phyloP scores from a whole-genome alignment of 345 rosid species.

The Erucastrum elatum region DNA sequence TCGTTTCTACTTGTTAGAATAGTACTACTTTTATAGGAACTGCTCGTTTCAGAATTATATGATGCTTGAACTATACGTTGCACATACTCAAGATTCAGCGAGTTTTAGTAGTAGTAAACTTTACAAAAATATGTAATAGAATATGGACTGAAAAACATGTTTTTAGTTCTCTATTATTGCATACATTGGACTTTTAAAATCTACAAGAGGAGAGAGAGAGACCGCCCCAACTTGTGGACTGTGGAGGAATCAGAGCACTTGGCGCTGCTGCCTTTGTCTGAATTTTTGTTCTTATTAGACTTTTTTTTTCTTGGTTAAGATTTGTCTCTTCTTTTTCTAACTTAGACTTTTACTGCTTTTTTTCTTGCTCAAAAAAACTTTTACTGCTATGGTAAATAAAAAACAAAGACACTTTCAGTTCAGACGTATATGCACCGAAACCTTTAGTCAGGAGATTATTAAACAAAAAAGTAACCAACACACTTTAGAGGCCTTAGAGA shows the following conservation, averaged over 20 bases:
- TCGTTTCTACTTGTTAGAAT: not conserved
- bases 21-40: not conserved
- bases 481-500: not conserved
- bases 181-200: not conserved
- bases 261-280: conserved; percentile 28
- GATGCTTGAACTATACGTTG: not conserved
- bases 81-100: conserved; percentile 9
- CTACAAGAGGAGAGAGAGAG: not conserved
- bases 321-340: not conserved
- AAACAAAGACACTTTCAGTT: not conserved
- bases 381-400: not conserved
- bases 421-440: not conserved
- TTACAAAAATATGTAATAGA: not conserved
- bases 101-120: not conserved
- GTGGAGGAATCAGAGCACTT: conserved; percentile 27
- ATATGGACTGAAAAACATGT: not conserved
- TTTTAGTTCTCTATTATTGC: not conserved
- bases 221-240: conserved; percentile 15
- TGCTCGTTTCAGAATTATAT: not conserved
- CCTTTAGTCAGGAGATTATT: not conserved
- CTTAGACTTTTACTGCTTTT: not conserved
- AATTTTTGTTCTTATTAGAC: not conserved
- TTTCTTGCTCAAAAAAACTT: not conserved
- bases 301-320: not conserved
- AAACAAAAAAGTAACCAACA: not conserved